Conservation (phyloP, 2,329 filamentous ascomycete species). For the Cryphonectria radicalis region DNA sequence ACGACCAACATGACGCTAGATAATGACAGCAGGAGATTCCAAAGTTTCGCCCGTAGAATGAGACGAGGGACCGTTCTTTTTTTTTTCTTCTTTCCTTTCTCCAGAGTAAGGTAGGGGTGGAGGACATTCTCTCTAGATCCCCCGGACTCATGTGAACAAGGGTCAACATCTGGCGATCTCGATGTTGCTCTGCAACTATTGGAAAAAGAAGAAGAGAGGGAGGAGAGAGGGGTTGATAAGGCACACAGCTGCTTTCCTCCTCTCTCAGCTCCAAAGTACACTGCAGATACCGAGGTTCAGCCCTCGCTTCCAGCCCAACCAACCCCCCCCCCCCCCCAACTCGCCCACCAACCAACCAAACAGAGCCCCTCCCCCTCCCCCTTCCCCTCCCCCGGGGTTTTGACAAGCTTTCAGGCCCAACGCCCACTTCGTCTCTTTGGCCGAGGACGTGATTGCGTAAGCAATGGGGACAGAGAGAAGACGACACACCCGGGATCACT, state of each 20-base stretch:
- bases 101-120: too few relatives aligned
- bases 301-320: not conserved
- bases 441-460: slow-evolving; percentile 14
- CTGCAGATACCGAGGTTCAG: slow-evolving; percentile 3
- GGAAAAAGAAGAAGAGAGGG: not conserved
- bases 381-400: not conserved
- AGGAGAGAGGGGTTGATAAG: not conserved
- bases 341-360: not conserved
- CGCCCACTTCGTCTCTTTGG: slow-evolving; percentile 9
- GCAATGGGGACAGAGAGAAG: slow-evolving; percentile 3
- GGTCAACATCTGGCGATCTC: not conserved
- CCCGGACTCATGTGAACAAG: not conserved
- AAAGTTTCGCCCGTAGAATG: not conserved
- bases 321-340: not conserved
- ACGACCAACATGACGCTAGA: not conserved
- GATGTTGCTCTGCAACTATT: not conserved
- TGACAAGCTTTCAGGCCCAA: slow-evolving; percentile 9
- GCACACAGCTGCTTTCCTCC: not conserved
- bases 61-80: not conserved
- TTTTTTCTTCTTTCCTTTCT: not conserved
- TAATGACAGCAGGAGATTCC: not conserved
- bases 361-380: not conserved
- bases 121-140: not conserved
- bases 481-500: not conserved
- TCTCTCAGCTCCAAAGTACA: not conserved